Evolutionary conservation across 208 protist genomes (phyloP).

Genomic region (Trypanosomatidae sp.): DNA sequence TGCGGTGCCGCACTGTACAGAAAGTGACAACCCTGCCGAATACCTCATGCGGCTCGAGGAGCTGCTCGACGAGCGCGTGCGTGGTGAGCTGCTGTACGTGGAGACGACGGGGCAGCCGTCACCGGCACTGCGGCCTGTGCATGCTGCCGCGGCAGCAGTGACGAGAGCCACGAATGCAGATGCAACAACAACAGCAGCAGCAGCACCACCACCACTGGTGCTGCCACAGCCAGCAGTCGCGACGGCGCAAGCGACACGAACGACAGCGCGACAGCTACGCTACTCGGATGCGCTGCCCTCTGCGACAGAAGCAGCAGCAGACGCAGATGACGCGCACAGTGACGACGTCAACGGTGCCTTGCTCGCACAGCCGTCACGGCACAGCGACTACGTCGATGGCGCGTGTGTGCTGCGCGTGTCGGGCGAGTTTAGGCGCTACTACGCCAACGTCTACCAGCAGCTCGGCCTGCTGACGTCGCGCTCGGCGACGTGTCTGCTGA

Average conservation of each 20-base stretch:
- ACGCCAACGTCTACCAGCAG: conserved; percentile 81
- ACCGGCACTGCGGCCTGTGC: too few relatives aligned
- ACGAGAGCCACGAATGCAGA: too few relatives aligned
- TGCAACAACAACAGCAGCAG: too few relatives aligned
- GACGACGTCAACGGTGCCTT: too few relatives aligned
- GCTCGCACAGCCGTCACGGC: too few relatives aligned
- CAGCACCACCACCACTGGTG: not conserved
- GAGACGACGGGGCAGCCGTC: too few relatives aligned
- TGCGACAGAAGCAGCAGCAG: too few relatives aligned
- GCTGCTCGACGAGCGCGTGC: conserved; percentile 51
- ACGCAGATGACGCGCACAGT: too few relatives aligned
- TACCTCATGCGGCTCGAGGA: conserved; percentile 84
- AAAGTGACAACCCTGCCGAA: conserved; percentile 67
- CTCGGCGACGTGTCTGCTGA: conserved; percentile 42
- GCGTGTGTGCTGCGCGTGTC: conserved; percentile 30
- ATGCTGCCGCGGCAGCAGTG: too few relatives aligned
- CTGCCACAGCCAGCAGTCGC: not conserved
- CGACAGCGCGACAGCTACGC: conserved; percentile 8
- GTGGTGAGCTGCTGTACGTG: conserved; percentile 29
- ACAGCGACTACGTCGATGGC: too few relatives aligned
- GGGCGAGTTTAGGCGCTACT: conserved; percentile 45
- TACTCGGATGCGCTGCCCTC: too few relatives aligned
- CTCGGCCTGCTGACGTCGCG: conserved; percentile 55
- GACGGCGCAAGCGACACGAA: not conserved
- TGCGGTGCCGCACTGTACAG: conserved; percentile 14